Evolutionary conservation across 2,329 filamentous ascomycete species (phyloP), one percentile per base, ranked within the genome.

Genomic region (Pseudogymnoascus destructans): DNA sequence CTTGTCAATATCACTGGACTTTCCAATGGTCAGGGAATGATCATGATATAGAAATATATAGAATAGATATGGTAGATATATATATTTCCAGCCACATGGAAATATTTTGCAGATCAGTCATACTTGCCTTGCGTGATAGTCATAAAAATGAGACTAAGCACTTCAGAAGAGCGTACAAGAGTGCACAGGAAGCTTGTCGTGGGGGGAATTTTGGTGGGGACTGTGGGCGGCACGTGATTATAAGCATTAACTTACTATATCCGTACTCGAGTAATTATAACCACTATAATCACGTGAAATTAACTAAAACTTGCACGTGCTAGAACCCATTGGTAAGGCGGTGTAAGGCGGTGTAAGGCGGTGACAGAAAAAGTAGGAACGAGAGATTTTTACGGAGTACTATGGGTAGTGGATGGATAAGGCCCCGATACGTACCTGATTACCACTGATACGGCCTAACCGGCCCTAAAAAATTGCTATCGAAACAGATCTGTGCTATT

Each of bases 361-460:
- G 46, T 52, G 46, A 52, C 46, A 52, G 46, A 52, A 52, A 52
- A 52, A 52, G 46, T 52, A 30, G 46, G 46, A 52, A 52, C 46
- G 25, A 52, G 46, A 52, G 46, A 52, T 52, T 52, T n/a, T n/a
- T n/a, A n/a, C n/a, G n/a, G n/a, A n/a, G n/a, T n/a, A n/a, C n/a
- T n/a, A n/a, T n/a, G n/a, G n/a, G n/a, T n/a, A n/a, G n/a, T n/a
- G n/a, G 3, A 21, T 49, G 42, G 46, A 52, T 52, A 52, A 52
- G 46, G 46, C 46, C 11, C 40, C 7, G 40, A 46, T 46, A 46
- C 40, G 40, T 46, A 46, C 40, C 40, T 52, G 46, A 52, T 52
- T 52, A 52, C 46, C 46, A 30, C 46, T 52, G 46, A 52, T 52
- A 52, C 46, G 46, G 46, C 46, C 46, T 52, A 52, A 52, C 46